These are phyloP conservation scores for Berberis thunbergii DNA, from an alignment of 164 flowering plant genomes.

Conservation along the genomic window DNA sequence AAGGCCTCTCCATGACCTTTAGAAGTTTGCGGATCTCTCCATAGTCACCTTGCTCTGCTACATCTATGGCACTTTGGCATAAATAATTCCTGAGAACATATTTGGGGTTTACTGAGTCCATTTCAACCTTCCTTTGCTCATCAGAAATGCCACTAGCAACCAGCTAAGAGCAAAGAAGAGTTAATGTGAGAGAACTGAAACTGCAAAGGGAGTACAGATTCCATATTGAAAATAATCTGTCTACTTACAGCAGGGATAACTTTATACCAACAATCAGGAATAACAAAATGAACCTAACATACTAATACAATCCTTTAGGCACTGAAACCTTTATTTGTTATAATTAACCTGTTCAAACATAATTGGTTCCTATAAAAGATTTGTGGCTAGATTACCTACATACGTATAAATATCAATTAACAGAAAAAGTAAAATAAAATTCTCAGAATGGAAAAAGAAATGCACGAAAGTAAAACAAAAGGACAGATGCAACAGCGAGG, in stretches of 20 bases:
- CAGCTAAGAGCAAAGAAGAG: slow-evolving; percentile 27
- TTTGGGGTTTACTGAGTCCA: slow-evolving; percentile 88
- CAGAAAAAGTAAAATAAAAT: too few species aligned
- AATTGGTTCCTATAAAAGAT: too few species aligned
- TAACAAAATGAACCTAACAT: too few species aligned
- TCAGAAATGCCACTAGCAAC: slow-evolving; percentile 57
- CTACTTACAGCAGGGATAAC: too few species aligned
- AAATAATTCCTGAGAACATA: slow-evolving; percentile 84
- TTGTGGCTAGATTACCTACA: too few species aligned
- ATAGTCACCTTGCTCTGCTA: slow-evolving; percentile 84
- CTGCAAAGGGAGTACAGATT: neutral
- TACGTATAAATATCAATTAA: too few species aligned
- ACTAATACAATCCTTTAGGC: too few species aligned
- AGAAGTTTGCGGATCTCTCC: slow-evolving; percentile 68
- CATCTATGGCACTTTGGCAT: slow-evolving; percentile 95
- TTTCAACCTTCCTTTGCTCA: slow-evolving; percentile 68
- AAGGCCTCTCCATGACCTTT: slow-evolving; percentile 82
- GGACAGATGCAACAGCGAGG: neutral
- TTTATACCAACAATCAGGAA: too few species aligned
- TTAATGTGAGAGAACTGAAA: neutral
- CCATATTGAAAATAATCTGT: too few species aligned
- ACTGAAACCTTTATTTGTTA: too few species aligned
- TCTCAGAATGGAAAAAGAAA: neutral
- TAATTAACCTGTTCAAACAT: too few species aligned
- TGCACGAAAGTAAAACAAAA: neutral